Base-by-base conservation (phyloP, 371 early-diverging fungal genomes). In the Rhizomucor pusillus region DNA sequence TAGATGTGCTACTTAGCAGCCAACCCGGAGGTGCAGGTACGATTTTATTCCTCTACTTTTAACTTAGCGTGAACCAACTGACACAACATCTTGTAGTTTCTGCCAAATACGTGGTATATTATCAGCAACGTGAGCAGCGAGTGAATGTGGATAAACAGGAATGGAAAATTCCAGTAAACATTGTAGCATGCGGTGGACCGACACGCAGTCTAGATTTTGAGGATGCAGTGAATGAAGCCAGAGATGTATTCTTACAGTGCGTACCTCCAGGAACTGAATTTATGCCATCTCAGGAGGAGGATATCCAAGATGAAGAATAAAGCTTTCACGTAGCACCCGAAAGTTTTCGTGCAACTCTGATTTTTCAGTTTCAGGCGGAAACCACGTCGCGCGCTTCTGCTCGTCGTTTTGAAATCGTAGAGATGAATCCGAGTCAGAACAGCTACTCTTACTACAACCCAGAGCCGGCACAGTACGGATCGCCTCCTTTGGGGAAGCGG, bases 201-300 rank as follows among this genome's bases (percentile, higher is more conserved):
- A 64, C 73, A 52, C 63, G 54, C 9, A 57, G 74, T 1, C 18
- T 85, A 4, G 76, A 79, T 56, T 81, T 82, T 50, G 75, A 79
- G 45, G 63, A 61, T 13, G 71, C 80, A 37, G 58, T 67, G 0
- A 52, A 48, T 7, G 85, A 84, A 58, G 87, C 85, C 7, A 55
- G 56, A 6, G 57, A 47, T 1, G 50, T 75, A 12, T 86, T 86
- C 69, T 68, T 64, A 53, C 50, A 58, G 22, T 84, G 63, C 65
- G 69, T 56, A 63, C 67, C 51, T 20, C 22, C 54, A n/a, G 77
- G 71, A n/a, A 67, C 59, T 1, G 78, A 75, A 41, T 82, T 85
- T 51, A 73, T 82, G 73, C 86, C 84, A 20, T 47, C 68, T 10
- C 69, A 68, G 34, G 73, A 74, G 29, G 66, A 77, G 24, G 76